These are phyloP conservation scores for Glycyrrhiza uralensis DNA, from an alignment of 306 rosid species.

Conservation along the genomic window DNA sequence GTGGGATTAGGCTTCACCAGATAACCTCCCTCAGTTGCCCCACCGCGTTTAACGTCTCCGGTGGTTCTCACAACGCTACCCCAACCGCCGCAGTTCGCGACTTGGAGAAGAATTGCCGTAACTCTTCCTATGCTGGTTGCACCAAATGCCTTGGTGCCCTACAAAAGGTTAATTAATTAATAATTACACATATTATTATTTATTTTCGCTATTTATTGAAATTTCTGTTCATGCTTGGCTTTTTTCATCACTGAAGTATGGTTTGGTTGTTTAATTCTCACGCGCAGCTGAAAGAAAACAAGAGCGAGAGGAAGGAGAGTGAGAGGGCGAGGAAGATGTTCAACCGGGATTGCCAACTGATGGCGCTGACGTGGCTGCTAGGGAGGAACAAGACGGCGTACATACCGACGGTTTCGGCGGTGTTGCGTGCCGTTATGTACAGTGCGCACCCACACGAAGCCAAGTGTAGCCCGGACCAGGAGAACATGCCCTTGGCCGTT, in stretches of 20 bases:
- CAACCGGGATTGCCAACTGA: constrained; percentile 86
- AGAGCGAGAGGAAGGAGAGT: constrained; percentile 44
- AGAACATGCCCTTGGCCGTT: constrained; percentile 98
- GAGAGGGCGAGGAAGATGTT: constrained; percentile 81
- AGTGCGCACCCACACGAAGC: constrained; percentile 77
- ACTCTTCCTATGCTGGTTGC: constrained; percentile 86
- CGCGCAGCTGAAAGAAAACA: constrained; percentile 49
- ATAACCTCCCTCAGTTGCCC: constrained; percentile 74
- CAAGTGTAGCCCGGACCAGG: constrained; percentile 94
- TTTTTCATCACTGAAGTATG: no score
- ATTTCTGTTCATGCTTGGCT: no score
- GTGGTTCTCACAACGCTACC: constrained; percentile 57
- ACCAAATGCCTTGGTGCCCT: constrained; percentile 80
- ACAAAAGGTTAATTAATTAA: no score
- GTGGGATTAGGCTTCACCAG: constrained; percentile 91
- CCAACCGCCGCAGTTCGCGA: constrained; percentile 71
- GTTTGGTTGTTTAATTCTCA: no score
- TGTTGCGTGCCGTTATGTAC: constrained; percentile 89
- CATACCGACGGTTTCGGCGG: constrained; percentile 97
- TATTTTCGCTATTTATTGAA: no score
- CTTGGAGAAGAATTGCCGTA: constrained; percentile 71
- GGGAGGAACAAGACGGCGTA: constrained; percentile 88
- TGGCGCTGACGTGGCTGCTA: constrained; percentile 94
- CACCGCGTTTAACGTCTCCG: constrained; percentile 73
- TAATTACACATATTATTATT: no score